These are phyloP conservation scores for Escallonia herrerae DNA, from an alignment of 129 eudicot genomes.

Conservation along the genomic window DNA sequence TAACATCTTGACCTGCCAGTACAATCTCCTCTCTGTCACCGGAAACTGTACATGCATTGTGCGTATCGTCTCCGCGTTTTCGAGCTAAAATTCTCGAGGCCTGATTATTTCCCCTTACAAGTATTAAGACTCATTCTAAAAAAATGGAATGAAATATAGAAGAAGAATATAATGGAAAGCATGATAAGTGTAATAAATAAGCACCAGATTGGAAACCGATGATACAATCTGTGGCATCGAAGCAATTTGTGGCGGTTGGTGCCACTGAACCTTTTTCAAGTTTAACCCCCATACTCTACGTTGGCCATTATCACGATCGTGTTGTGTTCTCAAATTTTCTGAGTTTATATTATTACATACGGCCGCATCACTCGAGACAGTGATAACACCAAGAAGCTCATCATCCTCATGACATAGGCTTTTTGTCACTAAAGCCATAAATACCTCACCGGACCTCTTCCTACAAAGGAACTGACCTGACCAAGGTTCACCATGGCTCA, in stretches of 20 bases:
- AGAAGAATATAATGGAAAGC: neutral
- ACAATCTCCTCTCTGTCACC: slow-evolving; percentile 28
- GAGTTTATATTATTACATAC: slow-evolving; percentile 43
- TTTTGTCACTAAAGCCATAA: slow-evolving; percentile 81
- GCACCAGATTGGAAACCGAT: slow-evolving; percentile 74
- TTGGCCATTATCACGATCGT: slow-evolving; percentile 28
- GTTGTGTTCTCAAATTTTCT: slow-evolving; percentile 21
- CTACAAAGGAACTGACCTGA: slow-evolving; percentile 86
- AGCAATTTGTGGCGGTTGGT: slow-evolving; percentile 42
- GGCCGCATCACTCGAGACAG: slow-evolving; percentile 81
- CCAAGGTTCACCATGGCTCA: slow-evolving; percentile 61
- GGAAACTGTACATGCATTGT: slow-evolving; percentile 12
- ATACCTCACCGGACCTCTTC: slow-evolving; percentile 61
- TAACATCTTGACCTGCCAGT: slow-evolving; percentile 26
- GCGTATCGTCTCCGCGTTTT: slow-evolving; percentile 28
- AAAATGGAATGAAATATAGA: neutral
- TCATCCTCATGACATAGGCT: slow-evolving; percentile 70
- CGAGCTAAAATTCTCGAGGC: slow-evolving; percentile 49
- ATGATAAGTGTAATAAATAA: slow-evolving; percentile 10
- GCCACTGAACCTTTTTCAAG: slow-evolving; percentile 63
- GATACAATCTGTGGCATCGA: slow-evolving; percentile 53
- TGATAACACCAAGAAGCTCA: slow-evolving; percentile 71
- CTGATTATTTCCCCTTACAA: slow-evolving; percentile 25
- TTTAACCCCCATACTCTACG: slow-evolving; percentile 28
- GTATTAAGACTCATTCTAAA: neutral